Conservation (phyloP, 176 grass and related monocot genomes). For the Tillandsia fasciculata region DNA sequence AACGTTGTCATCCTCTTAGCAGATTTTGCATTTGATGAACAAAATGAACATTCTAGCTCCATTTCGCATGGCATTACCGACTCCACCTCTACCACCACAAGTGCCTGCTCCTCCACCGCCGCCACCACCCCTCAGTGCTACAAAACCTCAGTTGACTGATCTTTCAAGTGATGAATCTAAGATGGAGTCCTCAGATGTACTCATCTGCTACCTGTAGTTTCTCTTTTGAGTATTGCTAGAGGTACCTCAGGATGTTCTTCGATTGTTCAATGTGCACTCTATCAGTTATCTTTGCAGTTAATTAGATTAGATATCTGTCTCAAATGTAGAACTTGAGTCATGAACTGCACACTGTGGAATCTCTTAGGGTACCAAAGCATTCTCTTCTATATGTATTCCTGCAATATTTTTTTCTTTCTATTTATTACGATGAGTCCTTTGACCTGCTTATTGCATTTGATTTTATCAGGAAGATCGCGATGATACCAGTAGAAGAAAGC, state of each 20-base stretch:
- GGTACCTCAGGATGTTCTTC: too few relatives aligned
- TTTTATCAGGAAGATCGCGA: slow-evolving; percentile 25
- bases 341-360: too few relatives aligned
- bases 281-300: too few relatives aligned
- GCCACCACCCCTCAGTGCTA: slow-evolving; percentile 26
- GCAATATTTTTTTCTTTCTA: neutral
- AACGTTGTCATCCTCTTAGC: neutral
- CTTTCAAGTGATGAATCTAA: slow-evolving; percentile 91
- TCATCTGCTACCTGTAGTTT: slow-evolving; percentile 6
- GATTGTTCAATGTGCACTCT: too few relatives aligned
- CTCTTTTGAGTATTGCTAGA: too few relatives aligned
- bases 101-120: slow-evolving; percentile 35
- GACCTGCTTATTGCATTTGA: neutral
- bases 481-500: slow-evolving; percentile 43
- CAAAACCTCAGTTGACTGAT: slow-evolving; percentile 36
- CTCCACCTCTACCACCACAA: slow-evolving; percentile 62
- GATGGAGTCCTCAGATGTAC: slow-evolving; percentile 92
- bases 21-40: slow-evolving; percentile 99
- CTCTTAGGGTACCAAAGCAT: too few relatives aligned
- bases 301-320: too few relatives aligned
- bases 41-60: slow-evolving; percentile 96
- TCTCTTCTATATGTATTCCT: too few relatives aligned
- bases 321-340: too few relatives aligned
- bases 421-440: neutral
- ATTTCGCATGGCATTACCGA: slow-evolving; percentile 93